Evolutionary conservation across 83 land plant genomes (phyloP).

Genomic region (Larix sibirica): DNA sequence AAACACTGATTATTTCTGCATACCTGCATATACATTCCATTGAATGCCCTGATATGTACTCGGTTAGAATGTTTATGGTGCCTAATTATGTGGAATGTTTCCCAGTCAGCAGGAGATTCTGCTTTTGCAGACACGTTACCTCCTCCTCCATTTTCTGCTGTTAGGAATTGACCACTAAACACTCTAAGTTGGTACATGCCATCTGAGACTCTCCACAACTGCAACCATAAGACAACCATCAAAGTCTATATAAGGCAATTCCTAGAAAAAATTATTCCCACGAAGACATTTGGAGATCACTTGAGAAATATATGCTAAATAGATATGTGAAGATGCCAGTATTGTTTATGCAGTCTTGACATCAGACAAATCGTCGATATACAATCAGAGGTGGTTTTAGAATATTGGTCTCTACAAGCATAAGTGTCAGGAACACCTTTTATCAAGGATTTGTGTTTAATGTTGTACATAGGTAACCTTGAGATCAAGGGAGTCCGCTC

Average conservation of each 20-base stretch:
- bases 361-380: not conserved
- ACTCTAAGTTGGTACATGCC: slow-evolving; percentile 60
- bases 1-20: not conserved
- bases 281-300: not conserved
- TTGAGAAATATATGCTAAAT: not conserved
- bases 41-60: slow-evolving; percentile 64
- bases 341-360: no score
- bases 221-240: not conserved
- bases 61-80: slow-evolving; percentile 25
- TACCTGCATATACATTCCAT: slow-evolving; percentile 69
- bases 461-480: not conserved
- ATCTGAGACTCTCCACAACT: slow-evolving; percentile 74
- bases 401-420: not conserved
- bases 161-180: slow-evolving; percentile 59
- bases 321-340: no score
- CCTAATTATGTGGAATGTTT: slow-evolving; percentile 61
- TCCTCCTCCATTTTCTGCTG: slow-evolving; percentile 37
- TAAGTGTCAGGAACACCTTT: not conserved
- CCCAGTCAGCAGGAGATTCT: slow-evolving; percentile 39
- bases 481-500: not conserved
- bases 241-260: not conserved
- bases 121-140: slow-evolving; percentile 45
- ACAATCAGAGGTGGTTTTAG: not conserved
- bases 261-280: not conserved
- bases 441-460: not conserved